Evolutionary conservation across 495 filamentous ascomycete genomes (phyloP).

Genomic region (Echria macrotheca): DNA sequence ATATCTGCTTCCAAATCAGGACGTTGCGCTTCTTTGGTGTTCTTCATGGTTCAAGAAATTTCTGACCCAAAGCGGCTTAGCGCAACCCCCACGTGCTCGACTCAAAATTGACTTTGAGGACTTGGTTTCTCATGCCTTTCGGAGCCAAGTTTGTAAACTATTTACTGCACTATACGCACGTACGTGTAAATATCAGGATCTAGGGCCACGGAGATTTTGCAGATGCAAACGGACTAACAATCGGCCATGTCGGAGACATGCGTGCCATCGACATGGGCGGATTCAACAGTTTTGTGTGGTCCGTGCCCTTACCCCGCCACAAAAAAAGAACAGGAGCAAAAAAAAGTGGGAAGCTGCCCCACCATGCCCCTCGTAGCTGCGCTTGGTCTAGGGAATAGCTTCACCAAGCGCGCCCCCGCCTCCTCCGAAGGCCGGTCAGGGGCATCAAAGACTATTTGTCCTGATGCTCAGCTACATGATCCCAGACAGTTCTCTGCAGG

Average conservation of each 20-base stretch:
- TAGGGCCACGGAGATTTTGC: background rate
- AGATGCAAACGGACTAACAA: background rate
- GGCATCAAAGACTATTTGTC: background rate
- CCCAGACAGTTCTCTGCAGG: background rate
- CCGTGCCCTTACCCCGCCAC: conserved; percentile 26
- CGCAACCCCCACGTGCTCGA: conserved; percentile 3
- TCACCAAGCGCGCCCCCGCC: conserved; percentile 1
- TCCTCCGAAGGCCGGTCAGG: background rate
- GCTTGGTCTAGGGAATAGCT: conserved; percentile 12
- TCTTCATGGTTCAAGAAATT: conserved; percentile 31
- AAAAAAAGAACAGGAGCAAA: conserved; percentile 1
- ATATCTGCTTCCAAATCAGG: conserved; percentile 3
- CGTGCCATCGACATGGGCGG: background rate
- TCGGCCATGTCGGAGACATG: conserved; percentile 4
- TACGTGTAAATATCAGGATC: background rate
- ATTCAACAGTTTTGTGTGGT: conserved; percentile 15
- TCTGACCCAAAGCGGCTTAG: conserved; percentile 26
- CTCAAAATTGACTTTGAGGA: too few relatives aligned
- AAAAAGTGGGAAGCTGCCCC: conserved; percentile 16
- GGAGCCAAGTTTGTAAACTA: too few relatives aligned
- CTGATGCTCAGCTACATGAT: background rate
- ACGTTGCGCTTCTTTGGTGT: background rate
- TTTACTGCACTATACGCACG: too few relatives aligned
- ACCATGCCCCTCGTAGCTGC: conserved; percentile 24
- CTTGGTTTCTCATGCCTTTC: too few relatives aligned